phyloP scores from a whole-genome alignment of 2,329 filamentous ascomycete species.

The Phialophora verrucosa region DNA sequence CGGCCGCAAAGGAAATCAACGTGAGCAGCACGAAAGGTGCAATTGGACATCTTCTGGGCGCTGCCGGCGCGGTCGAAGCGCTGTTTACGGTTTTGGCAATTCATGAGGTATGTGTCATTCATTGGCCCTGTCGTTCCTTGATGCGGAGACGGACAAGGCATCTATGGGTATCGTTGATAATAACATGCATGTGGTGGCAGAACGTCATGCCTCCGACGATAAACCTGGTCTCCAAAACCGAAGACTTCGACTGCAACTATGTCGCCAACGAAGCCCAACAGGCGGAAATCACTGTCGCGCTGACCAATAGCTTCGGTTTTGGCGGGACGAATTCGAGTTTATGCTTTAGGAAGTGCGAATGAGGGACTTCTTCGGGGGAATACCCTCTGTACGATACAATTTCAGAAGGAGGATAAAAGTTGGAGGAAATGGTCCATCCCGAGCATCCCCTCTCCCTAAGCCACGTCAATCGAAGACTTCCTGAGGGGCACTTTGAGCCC shows the following conservation, averaged over 20 bases:
- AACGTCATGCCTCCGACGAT: conserved; percentile 82
- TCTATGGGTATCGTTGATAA: conserved; percentile 12
- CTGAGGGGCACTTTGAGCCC: conserved; percentile 30
- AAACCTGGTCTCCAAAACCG: conserved; percentile 73
- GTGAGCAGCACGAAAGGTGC: conserved; percentile 95
- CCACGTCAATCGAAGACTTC: conserved; percentile 35
- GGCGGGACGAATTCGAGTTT: conserved; percentile 93
- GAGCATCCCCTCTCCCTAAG: conserved; percentile 18
- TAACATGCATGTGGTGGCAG: conserved; percentile 52
- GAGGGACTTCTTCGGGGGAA: conserved; percentile 10
- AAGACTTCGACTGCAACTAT: conserved; percentile 81
- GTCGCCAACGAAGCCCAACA: conserved; percentile 74
- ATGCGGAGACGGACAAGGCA: neutral
- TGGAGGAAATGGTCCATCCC: neutral
- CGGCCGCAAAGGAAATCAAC: conserved; percentile 68
- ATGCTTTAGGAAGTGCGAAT: conserved; percentile 35
- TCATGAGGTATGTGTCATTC: conserved; percentile 66
- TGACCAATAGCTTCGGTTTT: conserved; percentile 98
- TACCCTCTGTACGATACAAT: neutral
- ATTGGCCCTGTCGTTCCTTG: conserved; percentile 8
- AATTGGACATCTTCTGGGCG: conserved; percentile 87
- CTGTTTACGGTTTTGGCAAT: conserved; percentile 83
- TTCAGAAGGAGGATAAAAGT: neutral
- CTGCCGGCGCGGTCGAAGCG: conserved; percentile 87
- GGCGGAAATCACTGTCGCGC: conserved; percentile 70